Conservation (phyloP, 441 rosid species). For the Gossypium aridum region DNA sequence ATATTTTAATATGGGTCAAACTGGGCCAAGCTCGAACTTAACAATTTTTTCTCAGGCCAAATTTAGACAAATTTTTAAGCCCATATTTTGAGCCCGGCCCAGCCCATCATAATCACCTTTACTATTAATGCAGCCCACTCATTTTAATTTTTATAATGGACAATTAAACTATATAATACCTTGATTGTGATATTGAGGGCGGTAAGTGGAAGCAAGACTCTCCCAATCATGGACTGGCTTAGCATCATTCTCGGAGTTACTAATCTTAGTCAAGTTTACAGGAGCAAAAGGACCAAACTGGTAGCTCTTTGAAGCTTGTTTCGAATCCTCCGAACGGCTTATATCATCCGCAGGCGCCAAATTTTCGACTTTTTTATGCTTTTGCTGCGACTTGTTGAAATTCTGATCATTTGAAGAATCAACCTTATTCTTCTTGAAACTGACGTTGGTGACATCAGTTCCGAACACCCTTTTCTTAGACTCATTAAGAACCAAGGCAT, state of each 20-base stretch:
- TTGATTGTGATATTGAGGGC: constrained; percentile 74
- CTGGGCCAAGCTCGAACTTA: no score
- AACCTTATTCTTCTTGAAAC: constrained; percentile 45
- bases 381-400: constrained; percentile 19
- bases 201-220: constrained; percentile 45
- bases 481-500: constrained; percentile 22
- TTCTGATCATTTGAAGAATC: constrained; percentile 27
- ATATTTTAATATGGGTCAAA: no score
- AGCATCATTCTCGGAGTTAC: constrained; percentile 22
- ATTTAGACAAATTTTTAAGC: no score
- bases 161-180: constrained; percentile 49
- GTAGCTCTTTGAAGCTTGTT: constrained; percentile 35
- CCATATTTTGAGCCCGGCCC: no score
- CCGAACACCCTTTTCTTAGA: constrained; percentile 74
- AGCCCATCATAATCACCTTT: no score
- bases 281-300: constrained; percentile 91
- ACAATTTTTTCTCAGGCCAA: no score
- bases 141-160: not conserved
- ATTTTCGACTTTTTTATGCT: constrained; percentile 26
- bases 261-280: constrained; percentile 19
- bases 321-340: constrained; percentile 35
- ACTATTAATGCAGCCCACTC: no score
- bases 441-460: constrained; percentile 63
- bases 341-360: constrained; percentile 17
- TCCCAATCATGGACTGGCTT: constrained; percentile 46